Evolutionary conservation across 805 yeast species (phyloP).

Genomic region (Ogataea neopini): DNA sequence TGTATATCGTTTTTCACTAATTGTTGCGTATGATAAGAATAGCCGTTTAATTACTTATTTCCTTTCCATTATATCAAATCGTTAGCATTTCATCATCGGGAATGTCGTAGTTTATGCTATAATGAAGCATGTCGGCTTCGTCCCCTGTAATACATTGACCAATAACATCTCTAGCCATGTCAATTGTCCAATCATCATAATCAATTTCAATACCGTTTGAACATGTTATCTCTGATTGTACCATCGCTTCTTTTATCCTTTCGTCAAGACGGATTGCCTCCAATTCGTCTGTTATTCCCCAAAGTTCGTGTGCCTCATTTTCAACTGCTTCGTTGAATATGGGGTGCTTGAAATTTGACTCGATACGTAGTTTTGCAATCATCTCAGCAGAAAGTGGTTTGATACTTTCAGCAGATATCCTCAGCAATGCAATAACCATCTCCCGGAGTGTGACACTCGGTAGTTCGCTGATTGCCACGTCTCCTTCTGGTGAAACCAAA

Average conservation of each 20-base stretch:
- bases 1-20: conserved; percentile 14
- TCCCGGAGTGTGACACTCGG: conserved; percentile 32
- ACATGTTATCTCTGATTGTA: conserved; percentile 30
- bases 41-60: conserved; percentile 9
- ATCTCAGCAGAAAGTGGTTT: conserved; percentile 28
- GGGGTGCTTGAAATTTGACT: conserved; percentile 19
- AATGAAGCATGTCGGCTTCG: conserved; percentile 74
- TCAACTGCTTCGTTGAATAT: conserved; percentile 29
- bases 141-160: conserved; percentile 70
- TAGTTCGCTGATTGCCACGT: conserved; percentile 26
- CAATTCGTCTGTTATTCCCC: conserved; percentile 24
- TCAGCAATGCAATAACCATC: conserved; percentile 32
- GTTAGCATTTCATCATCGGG: conserved; percentile 26
- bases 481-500: conserved; percentile 34
- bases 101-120: conserved; percentile 55
- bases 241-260: conserved; percentile 33
- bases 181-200: conserved; percentile 62
- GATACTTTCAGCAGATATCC: conserved; percentile 35
- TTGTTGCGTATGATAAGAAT: conserved; percentile 15
- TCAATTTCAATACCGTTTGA: conserved; percentile 64
- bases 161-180: conserved; percentile 68
- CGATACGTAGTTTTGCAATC: conserved; percentile 24
- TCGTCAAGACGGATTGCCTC: conserved; percentile 20
- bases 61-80: conserved; percentile 4
- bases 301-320: conserved; percentile 38